Conservation (phyloP, 768 basidiomycete genomes). For the Amylocystis lapponica region DNA sequence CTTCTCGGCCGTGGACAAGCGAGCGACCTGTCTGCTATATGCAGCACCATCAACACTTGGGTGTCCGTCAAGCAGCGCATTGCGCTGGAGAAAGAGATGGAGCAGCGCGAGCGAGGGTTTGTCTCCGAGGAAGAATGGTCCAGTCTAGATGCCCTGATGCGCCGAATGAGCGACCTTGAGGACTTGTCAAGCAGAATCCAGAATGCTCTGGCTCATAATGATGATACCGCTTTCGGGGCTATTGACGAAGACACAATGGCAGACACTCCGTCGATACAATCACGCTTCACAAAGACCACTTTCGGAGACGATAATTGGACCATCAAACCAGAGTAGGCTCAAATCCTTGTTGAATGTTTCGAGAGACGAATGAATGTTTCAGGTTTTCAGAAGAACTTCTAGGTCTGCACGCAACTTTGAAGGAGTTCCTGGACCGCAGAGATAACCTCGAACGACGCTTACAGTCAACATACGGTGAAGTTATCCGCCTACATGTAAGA, state of each 20-base stretch:
- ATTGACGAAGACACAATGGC: not conserved
- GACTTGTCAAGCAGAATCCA: conserved; percentile 54
- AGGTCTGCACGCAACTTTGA: conserved; percentile 43
- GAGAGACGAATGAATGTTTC: no score
- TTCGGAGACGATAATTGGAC: conserved; percentile 38
- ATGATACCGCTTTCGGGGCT: conserved; percentile 17
- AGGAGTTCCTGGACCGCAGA: conserved; percentile 38
- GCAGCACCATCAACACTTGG: conserved; percentile 60
- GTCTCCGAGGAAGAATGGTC: conserved; percentile 43
- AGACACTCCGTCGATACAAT: not conserved
- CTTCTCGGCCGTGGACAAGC: conserved; percentile 60
- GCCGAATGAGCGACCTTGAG: conserved; percentile 44
- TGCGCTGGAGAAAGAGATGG: conserved; percentile 50
- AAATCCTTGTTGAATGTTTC: not conserved
- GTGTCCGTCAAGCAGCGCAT: conserved; percentile 43
- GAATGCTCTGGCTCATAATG: conserved; percentile 11
- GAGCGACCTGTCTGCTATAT: conserved; percentile 60
- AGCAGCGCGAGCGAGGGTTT: conserved; percentile 26
- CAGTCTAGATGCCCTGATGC: conserved; percentile 47
- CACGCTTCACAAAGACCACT: conserved; percentile 5
- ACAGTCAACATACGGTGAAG: conserved; percentile 49
- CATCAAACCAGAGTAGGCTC: conserved; percentile 60
- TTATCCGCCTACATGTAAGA: not conserved
- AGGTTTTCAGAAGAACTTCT: conserved; percentile 58
- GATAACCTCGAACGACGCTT: conserved; percentile 50